Evolutionary conservation across 129 eudicot species (phyloP).

Genomic region (Artemisia annua): DNA sequence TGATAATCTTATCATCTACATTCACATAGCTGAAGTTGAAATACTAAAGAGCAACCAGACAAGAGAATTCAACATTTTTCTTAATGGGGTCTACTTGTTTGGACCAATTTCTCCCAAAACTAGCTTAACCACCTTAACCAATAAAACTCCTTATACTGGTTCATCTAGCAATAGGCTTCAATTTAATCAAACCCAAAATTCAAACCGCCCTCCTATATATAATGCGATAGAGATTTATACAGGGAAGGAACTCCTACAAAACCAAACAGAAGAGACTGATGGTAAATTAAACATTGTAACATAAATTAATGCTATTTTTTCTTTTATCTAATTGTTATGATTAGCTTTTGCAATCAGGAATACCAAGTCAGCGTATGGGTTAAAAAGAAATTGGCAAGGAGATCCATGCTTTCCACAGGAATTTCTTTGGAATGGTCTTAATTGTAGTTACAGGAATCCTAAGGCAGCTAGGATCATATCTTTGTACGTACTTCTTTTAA

Average conservation of each 20-base stretch:
- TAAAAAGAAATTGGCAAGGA: conserved; percentile 41
- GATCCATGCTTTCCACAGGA: conserved; percentile 26
- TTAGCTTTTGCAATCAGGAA: conserved; percentile 31
- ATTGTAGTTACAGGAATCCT: not conserved
- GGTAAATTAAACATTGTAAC: no score
- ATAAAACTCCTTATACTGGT: not conserved
- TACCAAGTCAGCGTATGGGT: conserved; percentile 28
- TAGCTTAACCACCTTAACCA: not conserved
- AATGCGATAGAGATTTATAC: conserved; percentile 35
- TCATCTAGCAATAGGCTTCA: not conserved
- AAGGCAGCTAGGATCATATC: not conserved
- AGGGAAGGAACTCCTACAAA: conserved; percentile 12
- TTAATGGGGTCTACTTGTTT: conserved; percentile 6
- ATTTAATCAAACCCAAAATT: conserved; percentile 10
- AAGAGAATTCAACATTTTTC: conserved; percentile 38
- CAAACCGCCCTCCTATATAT: conserved; percentile 35
- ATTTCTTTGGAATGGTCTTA: not conserved
- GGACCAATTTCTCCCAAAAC: conserved; percentile 10
- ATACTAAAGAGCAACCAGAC: conserved; percentile 12
- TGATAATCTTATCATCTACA: conserved; percentile 13
- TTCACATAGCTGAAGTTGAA: conserved; percentile 42
- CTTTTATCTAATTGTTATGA: no score
- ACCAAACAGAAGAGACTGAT: conserved; percentile 7
- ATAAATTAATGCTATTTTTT: no score
- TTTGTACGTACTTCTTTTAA: not conserved